A percentile compares a stretch with the other conserved stretches of the same genome.
Evolutionary conservation across 2,329 filamentous ascomycete genomes (phyloP).

Genomic region (Sclerotinia spermophila): DNA sequence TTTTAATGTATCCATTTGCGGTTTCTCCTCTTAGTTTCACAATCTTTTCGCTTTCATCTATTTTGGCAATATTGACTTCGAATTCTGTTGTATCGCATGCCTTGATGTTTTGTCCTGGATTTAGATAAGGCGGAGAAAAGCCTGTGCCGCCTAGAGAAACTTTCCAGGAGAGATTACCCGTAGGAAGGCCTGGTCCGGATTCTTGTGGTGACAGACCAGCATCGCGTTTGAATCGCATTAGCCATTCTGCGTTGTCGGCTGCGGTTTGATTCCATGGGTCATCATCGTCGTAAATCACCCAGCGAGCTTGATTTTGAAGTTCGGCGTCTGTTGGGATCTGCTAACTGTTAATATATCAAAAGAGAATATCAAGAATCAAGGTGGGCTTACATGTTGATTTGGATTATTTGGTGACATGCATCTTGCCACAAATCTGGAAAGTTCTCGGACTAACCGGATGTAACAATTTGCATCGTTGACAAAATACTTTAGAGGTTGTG

Average conservation of each 20-base stretch:
- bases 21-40: constrained; percentile 45
- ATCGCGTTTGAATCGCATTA: constrained; percentile 59
- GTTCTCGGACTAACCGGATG: constrained; percentile 50
- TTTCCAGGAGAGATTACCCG: constrained; percentile 43
- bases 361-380: neutral
- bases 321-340: constrained; percentile 55
- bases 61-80: constrained; percentile 26
- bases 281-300: constrained; percentile 61
- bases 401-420: constrained; percentile 59
- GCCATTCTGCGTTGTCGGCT: constrained; percentile 61
- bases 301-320: constrained; percentile 60
- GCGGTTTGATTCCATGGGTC: constrained; percentile 63
- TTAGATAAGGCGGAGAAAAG: constrained; percentile 53
- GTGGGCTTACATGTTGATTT: constrained; percentile 45
- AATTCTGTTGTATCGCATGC: constrained; percentile 38
- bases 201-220: constrained; percentile 48
- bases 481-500: constrained; percentile 42
- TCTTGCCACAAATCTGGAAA: constrained; percentile 50
- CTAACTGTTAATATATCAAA: neutral
- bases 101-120: constrained; percentile 41
- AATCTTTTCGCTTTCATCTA: constrained; percentile 32
- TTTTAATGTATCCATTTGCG: constrained; percentile 48
- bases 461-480: constrained; percentile 60
- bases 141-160: constrained; percentile 50
- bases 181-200: constrained; percentile 49